Evolutionary conservation across 176 grass and related monocot species (phyloP).

Genomic region (Secale cereale): DNA sequence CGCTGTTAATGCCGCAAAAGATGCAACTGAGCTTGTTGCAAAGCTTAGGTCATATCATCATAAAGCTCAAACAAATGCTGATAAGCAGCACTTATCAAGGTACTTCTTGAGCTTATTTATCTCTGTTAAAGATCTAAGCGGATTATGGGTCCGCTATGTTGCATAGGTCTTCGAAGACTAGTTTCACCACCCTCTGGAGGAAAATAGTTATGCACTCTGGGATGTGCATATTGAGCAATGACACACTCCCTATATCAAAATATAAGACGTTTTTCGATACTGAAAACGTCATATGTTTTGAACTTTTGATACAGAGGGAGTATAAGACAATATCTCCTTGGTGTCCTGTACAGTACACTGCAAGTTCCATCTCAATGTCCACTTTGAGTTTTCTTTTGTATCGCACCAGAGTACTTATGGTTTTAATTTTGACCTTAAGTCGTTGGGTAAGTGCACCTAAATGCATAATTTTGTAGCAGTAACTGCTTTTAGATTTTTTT

Average conservation of each 20-base stretch:
- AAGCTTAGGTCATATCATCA: slow-evolving; percentile 93
- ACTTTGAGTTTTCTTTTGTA: background rate
- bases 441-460: background rate
- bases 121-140: background rate
- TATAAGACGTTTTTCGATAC: too few species aligned
- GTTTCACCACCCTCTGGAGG: background rate
- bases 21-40: slow-evolving; percentile 82
- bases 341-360: background rate
- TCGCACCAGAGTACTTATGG: background rate
- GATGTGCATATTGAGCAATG: background rate
- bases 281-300: too few species aligned
- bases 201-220: background rate
- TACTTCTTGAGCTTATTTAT: slow-evolving; percentile 8
- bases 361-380: background rate
- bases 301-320: too few species aligned
- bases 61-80: slow-evolving; percentile 82
- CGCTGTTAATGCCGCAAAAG: slow-evolving; percentile 93
- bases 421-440: background rate
- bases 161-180: background rate
- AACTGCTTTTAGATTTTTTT: background rate
- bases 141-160: background rate
- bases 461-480: background rate
- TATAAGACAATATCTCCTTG: background rate
- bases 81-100: slow-evolving; percentile 92
- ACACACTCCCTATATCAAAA: background rate